Evolutionary conservation across 306 rosid genomes (phyloP), one percentile per base, ranked within the genome.

Genomic region (apple (Malus domestica)): DNA sequence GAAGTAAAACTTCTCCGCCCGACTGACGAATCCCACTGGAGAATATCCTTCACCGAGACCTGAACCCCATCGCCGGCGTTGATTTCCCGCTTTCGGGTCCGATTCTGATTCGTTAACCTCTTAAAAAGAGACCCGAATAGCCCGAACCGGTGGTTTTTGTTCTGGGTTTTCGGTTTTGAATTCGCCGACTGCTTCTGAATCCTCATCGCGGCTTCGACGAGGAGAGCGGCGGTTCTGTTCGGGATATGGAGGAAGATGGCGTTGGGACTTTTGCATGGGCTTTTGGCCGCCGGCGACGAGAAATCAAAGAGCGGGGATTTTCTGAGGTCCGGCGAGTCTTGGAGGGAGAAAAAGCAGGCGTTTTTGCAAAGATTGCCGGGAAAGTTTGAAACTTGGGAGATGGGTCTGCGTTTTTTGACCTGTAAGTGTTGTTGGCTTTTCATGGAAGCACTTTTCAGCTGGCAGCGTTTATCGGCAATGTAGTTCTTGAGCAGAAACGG

Each of bases 191-290:
- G 87, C 67, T 89, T 90, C 71, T 92, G 97, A 77, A 92, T 92
- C 83, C 88, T 84, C 40, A 89, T 71, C 19, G 99, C 91, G 4
- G 99, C 97, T 73, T 96, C 97, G 2, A 92, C 91, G 40, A 96
- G 96, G 44, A 92, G 69, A 33, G 93, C 76, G 0, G 99, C 93
- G 0, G 97, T 96, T 82, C 83, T 76, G 0, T 96, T 80, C 1
- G 98, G 98, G 35, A 93, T 83, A 13, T 89, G 94, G 25, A 89
- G 95, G 77, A 90, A 90, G 29, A 89, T 86, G 23, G 86, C 76
- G 75, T 87, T 90, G 42, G 96, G 86, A 38, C 85, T 83, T 15
- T 74, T 70, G 52, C 81, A 72, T 10, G 94, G 91, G 64, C 80
- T 87, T 44, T 82, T 89, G 1, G 73, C 75, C 0, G 65, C 76